Percentiles rank a stretch among this genome's conserved stretches.
These are phyloP conservation scores for Geranium rotundifolium DNA, from an alignment of 345 rosid genomes.

Conservation along the genomic window DNA sequence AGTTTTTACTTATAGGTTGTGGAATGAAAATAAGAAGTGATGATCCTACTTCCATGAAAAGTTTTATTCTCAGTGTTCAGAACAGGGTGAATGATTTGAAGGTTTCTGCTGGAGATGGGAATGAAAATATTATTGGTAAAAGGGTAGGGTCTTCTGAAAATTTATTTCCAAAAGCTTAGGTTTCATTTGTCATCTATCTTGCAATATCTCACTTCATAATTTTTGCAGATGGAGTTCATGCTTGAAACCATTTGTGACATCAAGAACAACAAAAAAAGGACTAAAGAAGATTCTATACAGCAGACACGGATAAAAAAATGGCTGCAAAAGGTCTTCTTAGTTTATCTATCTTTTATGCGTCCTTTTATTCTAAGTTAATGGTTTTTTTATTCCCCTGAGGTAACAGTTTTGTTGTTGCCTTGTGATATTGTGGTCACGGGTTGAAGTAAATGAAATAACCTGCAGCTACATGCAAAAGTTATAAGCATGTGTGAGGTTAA, in stretches of 20 bases:
- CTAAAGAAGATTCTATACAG: slow-evolving; percentile 55
- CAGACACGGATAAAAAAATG: slow-evolving; percentile 79
- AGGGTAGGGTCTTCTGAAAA: slow-evolving; percentile 32
- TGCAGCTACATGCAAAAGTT: too few relatives aligned
- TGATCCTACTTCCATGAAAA: slow-evolving; percentile 83
- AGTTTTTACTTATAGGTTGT: slow-evolving; percentile 42
- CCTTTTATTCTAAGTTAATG: too few relatives aligned
- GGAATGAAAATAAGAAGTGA: slow-evolving; percentile 89
- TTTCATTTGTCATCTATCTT: slow-evolving; percentile 1
- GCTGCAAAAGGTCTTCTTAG: slow-evolving; percentile 67
- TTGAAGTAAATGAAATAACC: too few relatives aligned
- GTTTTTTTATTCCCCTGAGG: too few relatives aligned
- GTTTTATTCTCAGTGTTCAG: slow-evolving; percentile 64
- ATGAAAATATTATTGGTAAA: slow-evolving; percentile 32
- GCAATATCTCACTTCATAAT: slow-evolving; percentile 7
- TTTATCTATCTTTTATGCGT: too few relatives aligned
- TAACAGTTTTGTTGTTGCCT: too few relatives aligned
- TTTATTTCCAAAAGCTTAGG: neutral
- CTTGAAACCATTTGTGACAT: slow-evolving; percentile 83
- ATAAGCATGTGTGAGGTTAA: too few relatives aligned
- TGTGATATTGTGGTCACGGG: too few relatives aligned
- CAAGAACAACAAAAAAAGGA: slow-evolving; percentile 77
- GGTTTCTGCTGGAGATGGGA: slow-evolving; percentile 31
- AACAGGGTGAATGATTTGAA: slow-evolving; percentile 62
- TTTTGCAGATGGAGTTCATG: slow-evolving; percentile 84